phyloP scores from a whole-genome alignment of 352 stramenopile genomes.

The Globisporangium nodosum region DNA sequence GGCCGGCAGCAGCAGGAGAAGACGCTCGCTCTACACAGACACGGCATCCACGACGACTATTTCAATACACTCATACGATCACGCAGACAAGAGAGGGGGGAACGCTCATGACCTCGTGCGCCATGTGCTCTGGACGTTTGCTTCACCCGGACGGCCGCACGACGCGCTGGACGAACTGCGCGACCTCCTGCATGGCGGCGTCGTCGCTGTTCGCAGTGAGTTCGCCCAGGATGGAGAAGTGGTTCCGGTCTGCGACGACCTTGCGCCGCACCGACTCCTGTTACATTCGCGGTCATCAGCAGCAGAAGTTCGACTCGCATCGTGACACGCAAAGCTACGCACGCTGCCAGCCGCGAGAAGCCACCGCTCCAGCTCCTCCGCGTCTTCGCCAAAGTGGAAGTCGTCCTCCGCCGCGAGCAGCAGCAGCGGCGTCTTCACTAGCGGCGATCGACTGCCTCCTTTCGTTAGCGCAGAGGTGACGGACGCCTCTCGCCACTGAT shows the following conservation, averaged over 20 bases:
- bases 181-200: conserved; percentile 41
- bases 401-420: conserved; percentile 69
- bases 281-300: neutral
- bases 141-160: neutral
- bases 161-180: conserved; percentile 30
- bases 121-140: neutral
- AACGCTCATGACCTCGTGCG: neutral
- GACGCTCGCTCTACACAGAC: neutral
- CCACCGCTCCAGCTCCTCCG: conserved; percentile 57
- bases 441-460: conserved; percentile 32
- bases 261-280: conserved; percentile 39
- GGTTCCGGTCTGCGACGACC: conserved; percentile 46
- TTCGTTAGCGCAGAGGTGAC: conserved; percentile 39
- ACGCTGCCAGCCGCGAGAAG: conserved; percentile 52
- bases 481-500: conserved; percentile 71
- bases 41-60: neutral
- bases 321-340: conserved; percentile 1
- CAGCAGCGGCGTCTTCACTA: conserved; percentile 44
- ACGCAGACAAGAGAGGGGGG: too few species aligned
- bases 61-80: neutral
- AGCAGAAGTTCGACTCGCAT: too few species aligned
- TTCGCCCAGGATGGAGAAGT: conserved; percentile 70
- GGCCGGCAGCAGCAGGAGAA: too few species aligned
- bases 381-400: conserved; percentile 78
- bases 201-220: conserved; percentile 31